Conservation (phyloP, 495 filamentous ascomycete genomes). For the Lentithecium fluviatile region DNA sequence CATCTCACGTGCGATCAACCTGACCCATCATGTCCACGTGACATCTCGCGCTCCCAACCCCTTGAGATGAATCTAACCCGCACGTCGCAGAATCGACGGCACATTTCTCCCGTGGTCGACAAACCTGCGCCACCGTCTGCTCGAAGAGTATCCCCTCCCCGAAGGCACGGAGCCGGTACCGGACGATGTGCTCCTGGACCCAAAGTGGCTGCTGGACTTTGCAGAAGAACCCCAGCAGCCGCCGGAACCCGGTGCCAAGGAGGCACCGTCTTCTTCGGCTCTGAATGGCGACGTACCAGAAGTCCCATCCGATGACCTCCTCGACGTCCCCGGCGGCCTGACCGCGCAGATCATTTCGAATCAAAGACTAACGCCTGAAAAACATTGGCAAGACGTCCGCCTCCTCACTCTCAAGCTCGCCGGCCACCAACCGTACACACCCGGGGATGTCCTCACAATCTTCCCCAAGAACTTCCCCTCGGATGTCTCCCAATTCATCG, state of each 20-base stretch:
- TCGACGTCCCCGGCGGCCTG: slow-evolving; percentile 57
- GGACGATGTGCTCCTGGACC: slow-evolving; percentile 70
- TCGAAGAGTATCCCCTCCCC: slow-evolving; percentile 68
- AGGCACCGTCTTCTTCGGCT: neutral
- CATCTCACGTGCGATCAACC: neutral
- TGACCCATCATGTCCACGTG: too few species aligned
- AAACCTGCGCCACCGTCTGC: slow-evolving; percentile 61
- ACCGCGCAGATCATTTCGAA: slow-evolving; percentile 55
- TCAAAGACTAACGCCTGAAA: slow-evolving; percentile 66
- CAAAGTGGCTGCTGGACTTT: slow-evolving; percentile 70
- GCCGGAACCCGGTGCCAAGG: neutral
- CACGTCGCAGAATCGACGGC: slow-evolving; percentile 65
- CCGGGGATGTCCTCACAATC: slow-evolving; percentile 75
- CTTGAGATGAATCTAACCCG: neutral
- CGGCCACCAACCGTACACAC: slow-evolving; percentile 50
- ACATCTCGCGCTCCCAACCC: too few species aligned
- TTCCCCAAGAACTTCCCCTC: slow-evolving; percentile 80
- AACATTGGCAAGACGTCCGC: slow-evolving; percentile 94
- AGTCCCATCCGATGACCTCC: slow-evolving; percentile 45
- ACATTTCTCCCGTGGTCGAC: slow-evolving; percentile 76
- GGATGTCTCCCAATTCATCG: slow-evolving; percentile 73
- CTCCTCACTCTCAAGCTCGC: slow-evolving; percentile 60
- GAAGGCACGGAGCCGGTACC: slow-evolving; percentile 66
- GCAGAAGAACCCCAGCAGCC: neutral
- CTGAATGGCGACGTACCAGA: neutral